A percentile compares a stretch with the other conserved stretches of the same genome.
Evolutionary conservation across 192 early-diverging fungal species (phyloP).

Genomic region (Phycomyces blakesleeanus): DNA sequence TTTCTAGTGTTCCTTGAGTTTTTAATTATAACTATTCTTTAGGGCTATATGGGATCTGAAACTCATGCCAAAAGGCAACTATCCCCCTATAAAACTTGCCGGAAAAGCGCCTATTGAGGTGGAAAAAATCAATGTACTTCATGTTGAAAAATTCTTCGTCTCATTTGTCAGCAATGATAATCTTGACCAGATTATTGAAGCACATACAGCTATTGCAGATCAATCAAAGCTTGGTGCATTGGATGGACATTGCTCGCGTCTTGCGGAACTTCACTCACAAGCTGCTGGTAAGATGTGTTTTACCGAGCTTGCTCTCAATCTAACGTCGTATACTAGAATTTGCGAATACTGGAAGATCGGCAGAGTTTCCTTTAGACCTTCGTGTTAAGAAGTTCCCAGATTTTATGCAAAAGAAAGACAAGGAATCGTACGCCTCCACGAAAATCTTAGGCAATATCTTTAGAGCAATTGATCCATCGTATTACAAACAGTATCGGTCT

Average conservation of each 20-base stretch:
- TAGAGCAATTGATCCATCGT: slow-evolving; percentile 32
- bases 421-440: slow-evolving; percentile 46
- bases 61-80: slow-evolving; percentile 34
- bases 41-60: slow-evolving; percentile 51
- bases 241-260: slow-evolving; percentile 41
- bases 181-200: slow-evolving; percentile 55
- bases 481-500: neutral
- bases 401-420: slow-evolving; percentile 67
- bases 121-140: slow-evolving; percentile 42
- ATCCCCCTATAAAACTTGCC: slow-evolving; percentile 37
- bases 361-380: slow-evolving; percentile 33
- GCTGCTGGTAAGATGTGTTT: slow-evolving; percentile 39
- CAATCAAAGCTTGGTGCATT: slow-evolving; percentile 33
- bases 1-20: neutral
- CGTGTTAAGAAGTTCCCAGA: slow-evolving; percentile 47
- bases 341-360: slow-evolving; percentile 55
- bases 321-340: slow-evolving; percentile 40
- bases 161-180: slow-evolving; percentile 54
- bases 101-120: slow-evolving; percentile 17
- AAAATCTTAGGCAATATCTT: slow-evolving; percentile 56
- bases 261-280: slow-evolving; percentile 58
- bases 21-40: slow-evolving; percentile 5
- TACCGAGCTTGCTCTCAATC: too few species aligned
- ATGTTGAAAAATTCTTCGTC: slow-evolving; percentile 47
- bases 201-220: slow-evolving; percentile 57